These are phyloP conservation scores for Angophora floribunda DNA, from an alignment of 345 rosid species.

Conservation along the genomic window DNA sequence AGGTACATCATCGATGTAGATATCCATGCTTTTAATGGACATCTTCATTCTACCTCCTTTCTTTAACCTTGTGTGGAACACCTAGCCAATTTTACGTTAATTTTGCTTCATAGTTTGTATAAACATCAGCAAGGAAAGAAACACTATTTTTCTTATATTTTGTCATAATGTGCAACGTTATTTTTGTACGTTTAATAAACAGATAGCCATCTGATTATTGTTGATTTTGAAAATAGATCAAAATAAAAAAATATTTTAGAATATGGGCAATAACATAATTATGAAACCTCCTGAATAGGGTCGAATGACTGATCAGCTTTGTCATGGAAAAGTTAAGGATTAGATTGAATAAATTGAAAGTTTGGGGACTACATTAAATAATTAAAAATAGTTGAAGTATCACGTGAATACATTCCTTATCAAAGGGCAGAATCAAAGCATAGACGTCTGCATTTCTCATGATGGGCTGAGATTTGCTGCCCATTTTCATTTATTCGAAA, in stretches of 20 bases:
- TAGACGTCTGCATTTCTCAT: background rate
- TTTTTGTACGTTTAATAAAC: background rate
- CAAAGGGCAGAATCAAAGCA: background rate
- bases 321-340: background rate
- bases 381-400: background rate
- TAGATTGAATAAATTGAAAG: background rate
- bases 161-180: background rate
- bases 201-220: background rate
- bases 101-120: background rate
- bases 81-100: background rate
- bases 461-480: background rate
- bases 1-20: background rate
- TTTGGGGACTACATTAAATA: rapidly evolving
- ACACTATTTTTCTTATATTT: background rate
- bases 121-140: rapidly evolving
- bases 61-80: background rate
- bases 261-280: background rate
- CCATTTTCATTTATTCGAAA: background rate
- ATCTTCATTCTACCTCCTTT: background rate
- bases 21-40: too few species aligned
- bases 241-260: background rate
- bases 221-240: background rate
- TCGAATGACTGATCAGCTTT: background rate
- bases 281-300: background rate
- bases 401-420: background rate